A percentile compares a stretch with the other conserved stretches of the same genome.
Evolutionary conservation across 2,329 filamentous ascomycete genomes (phyloP).

Genomic region (Aspergillus ruber): DNA sequence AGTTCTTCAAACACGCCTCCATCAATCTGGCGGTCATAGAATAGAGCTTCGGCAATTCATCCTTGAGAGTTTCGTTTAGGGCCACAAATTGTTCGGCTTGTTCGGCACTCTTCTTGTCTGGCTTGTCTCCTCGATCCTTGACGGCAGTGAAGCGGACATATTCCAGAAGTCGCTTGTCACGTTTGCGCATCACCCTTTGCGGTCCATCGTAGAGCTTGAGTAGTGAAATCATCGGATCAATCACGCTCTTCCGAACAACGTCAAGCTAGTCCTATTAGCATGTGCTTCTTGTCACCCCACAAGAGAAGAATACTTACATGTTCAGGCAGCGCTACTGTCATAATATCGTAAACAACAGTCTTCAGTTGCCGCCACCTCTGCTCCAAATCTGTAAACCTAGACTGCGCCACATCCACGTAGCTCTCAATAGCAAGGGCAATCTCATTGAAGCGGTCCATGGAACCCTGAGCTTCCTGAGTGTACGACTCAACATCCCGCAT

Average conservation of each 20-base stretch:
- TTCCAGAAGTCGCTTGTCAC: conserved; percentile 84
- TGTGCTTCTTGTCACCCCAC: not conserved
- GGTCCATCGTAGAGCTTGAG: conserved; percentile 78
- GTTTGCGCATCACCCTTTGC: conserved; percentile 85
- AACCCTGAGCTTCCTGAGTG: conserved; percentile 70
- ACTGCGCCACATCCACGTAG: conserved; percentile 64
- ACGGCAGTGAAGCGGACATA: conserved; percentile 76
- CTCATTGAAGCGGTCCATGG: conserved; percentile 73
- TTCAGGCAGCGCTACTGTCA: conserved; percentile 73
- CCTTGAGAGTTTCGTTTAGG: conserved; percentile 86
- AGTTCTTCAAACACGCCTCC: conserved; percentile 73
- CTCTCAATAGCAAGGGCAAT: conserved; percentile 77
- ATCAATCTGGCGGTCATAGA: conserved; percentile 74
- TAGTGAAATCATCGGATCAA: conserved; percentile 73
- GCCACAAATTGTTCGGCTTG: conserved; percentile 84
- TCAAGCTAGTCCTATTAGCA: conserved; percentile 36
- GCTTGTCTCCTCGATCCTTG: conserved; percentile 72
- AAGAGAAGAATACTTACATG: conserved; percentile 53
- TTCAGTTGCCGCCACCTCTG: conserved; percentile 93
- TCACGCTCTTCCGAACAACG: conserved; percentile 72
- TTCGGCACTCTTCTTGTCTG: conserved; percentile 78
- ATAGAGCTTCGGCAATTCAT: conserved; percentile 82
- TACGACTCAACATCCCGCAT: conserved; percentile 93
- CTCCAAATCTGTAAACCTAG: conserved; percentile 74
- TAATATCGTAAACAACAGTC: conserved; percentile 77